Conservation (phyloP, 768 basidiomycete species). For the Rhodosporidiobolus odoratus region DNA sequence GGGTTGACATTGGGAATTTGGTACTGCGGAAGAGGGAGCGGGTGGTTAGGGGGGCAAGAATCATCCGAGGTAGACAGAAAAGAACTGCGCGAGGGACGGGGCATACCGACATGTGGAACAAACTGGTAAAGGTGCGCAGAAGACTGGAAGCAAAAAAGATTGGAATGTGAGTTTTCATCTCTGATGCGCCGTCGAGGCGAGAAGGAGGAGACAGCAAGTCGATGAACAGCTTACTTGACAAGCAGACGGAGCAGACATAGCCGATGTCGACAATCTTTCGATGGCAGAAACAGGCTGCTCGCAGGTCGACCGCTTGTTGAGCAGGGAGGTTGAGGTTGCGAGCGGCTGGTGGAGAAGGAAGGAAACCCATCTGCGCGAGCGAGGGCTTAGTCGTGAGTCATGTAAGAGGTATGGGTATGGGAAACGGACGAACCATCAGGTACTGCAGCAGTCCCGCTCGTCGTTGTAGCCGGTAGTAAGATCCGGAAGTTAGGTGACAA, state of each 20-base stretch:
- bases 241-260: conserved; percentile 96
- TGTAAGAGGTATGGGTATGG: neutral
- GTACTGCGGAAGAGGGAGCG: conserved; percentile 63
- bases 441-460: conserved; percentile 87
- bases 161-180: neutral
- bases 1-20: conserved; percentile 88
- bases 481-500: conserved; percentile 86
- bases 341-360: conserved; percentile 65
- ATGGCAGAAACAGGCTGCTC: conserved; percentile 98
- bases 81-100: neutral
- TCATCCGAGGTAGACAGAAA: neutral
- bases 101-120: conserved; percentile 88
- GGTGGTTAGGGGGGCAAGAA: conserved; percentile 14
- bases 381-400: neutral
- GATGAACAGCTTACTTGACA: conserved; percentile 57
- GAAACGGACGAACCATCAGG: conserved; percentile 58
- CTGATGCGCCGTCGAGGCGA: too few species aligned
- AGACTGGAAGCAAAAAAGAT: conserved; percentile 56
- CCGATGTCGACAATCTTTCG: conserved; percentile 93
- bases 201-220: neutral
- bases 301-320: conserved; percentile 91
- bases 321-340: conserved; percentile 75
- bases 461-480: conserved; percentile 77
- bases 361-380: conserved; percentile 70
- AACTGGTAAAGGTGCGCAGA: conserved; percentile 86